Evolutionary conservation across 306 rosid species (phyloP), one percentile per base, ranked within the genome.

Genomic region (Rosa persica): DNA sequence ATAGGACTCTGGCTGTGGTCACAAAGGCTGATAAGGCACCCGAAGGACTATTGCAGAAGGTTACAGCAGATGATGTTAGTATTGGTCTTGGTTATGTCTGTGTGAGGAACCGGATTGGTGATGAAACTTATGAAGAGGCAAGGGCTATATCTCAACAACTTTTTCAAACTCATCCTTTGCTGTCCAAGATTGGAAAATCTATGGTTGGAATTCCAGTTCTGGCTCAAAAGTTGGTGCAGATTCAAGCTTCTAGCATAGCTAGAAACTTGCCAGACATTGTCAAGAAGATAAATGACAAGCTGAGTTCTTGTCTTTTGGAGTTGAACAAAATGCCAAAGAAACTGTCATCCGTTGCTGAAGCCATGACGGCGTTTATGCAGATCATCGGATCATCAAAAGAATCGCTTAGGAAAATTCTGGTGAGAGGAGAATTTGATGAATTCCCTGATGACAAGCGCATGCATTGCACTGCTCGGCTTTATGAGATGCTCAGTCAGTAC

Each of bases 121-220:
- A 60, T 60, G 67, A 60, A 12, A 60, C 67, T 2, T 23, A 25
- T 60, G 67, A 72, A 66, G 77, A 74, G 54, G 78, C 66, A 9
- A 80, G 72, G 79, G 80, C 77, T 23, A 11, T 0, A 12, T 27
- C 67, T 27, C n/a, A 15, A 0, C 8, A 62, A 62, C 20, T 62
- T 13, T 62, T 62, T 62, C 20, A 6, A 30, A 27, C 67, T 12
- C 67, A 62, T 30, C 67, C 67, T 4, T 6, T 62, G 67, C 42
- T 62, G 8, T 62, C 42, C 6, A 62, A 27, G 27, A 25, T 62
- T 62, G 40, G 30, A 19, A 62, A 12, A 30, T 13, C 67, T 27
- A 30, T 62, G 0, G 67, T 62, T 12, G 67, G 67, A 30, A 30
- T 62, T 62, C 42, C 67, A 15, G 67, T 62, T 62, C 38, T 62